These are phyloP conservation scores for Ploettnerulaceae sp. DNA, from an alignment of 2,329 filamentous ascomycete species.

Conservation along the genomic window DNA sequence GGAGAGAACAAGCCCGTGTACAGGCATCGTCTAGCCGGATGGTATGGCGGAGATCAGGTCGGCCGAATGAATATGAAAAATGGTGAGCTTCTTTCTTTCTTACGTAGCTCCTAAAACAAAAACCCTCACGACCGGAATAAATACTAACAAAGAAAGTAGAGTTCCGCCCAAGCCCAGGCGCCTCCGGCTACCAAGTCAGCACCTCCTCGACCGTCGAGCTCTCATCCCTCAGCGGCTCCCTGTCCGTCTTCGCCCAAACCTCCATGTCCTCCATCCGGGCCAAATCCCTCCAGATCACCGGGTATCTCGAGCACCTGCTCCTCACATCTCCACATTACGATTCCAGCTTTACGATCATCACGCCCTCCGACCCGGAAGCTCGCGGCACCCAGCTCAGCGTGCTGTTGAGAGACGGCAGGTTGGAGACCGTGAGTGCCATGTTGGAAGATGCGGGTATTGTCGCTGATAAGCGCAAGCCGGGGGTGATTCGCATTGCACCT, in stretches of 20 bases:
- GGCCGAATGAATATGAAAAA: slow-evolving; percentile 82
- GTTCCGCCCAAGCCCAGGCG: slow-evolving; percentile 73
- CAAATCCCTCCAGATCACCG: slow-evolving; percentile 69
- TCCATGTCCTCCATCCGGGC: slow-evolving; percentile 62
- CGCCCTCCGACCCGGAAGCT: slow-evolving; percentile 25
- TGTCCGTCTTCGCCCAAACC: slow-evolving; percentile 70
- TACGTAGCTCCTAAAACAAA: no score
- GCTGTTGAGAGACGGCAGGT: slow-evolving; percentile 58
- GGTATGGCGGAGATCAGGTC: slow-evolving; percentile 80
- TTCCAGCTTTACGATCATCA: slow-evolving; percentile 42
- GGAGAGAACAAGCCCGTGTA: slow-evolving; percentile 45
- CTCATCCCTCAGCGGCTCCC: slow-evolving; percentile 65
- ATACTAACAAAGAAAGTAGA: slow-evolving; percentile 34
- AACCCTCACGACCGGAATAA: no score
- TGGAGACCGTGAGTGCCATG: slow-evolving; percentile 61
- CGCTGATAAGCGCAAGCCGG: slow-evolving; percentile 77
- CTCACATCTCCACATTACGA: slow-evolving; percentile 34
- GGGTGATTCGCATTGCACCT: slow-evolving; percentile 79
- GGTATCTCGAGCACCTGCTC: slow-evolving; percentile 69
- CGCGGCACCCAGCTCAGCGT: slow-evolving; percentile 63
- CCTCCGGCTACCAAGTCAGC: slow-evolving; percentile 76
- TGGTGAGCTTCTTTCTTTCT: no score
- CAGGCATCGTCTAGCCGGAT: slow-evolving; percentile 67
- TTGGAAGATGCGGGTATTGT: slow-evolving; percentile 67
- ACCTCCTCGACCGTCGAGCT: slow-evolving; percentile 79